These are phyloP conservation scores for Phaffomyces antillensis DNA, from an alignment of 805 yeast species.

Conservation along the genomic window DNA sequence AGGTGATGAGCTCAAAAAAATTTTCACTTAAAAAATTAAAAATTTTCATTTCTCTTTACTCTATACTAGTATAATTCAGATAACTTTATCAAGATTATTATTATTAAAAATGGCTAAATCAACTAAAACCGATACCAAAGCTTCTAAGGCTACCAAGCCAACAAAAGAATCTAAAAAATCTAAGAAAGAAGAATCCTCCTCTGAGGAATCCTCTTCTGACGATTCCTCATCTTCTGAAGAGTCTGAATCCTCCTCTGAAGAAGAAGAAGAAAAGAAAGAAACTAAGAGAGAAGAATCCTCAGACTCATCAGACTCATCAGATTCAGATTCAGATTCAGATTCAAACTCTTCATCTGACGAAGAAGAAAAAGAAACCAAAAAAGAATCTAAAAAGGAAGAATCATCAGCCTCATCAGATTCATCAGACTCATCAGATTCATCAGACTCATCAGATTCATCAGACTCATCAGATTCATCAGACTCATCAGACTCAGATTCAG, in stretches of 20 bases:
- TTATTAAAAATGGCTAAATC: constrained; percentile 18
- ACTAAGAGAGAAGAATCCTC: constrained; percentile 13
- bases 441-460: constrained; percentile 4
- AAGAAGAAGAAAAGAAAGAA: constrained; percentile 4
- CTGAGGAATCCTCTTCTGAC: constrained; percentile 11
- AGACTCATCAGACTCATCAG: constrained; percentile 10
- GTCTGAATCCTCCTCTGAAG: constrained; percentile 11
- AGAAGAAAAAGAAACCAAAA: constrained; percentile 12
- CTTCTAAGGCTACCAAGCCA: constrained; percentile 20
- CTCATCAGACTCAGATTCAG: background rate
- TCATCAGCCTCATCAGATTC: constrained; percentile 16
- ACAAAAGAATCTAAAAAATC: constrained; percentile 14
- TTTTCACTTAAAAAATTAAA: background rate
- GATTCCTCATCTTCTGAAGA: constrained; percentile 16
- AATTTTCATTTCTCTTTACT: background rate
- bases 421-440: constrained; percentile 2
- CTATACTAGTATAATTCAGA: background rate
- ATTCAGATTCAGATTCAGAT: background rate
- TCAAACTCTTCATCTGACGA: constrained; percentile 10
- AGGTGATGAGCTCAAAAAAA: background rate
- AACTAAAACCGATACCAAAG: constrained; percentile 10
- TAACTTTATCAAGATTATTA: background rate
- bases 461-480: constrained; percentile 17
- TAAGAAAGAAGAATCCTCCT: constrained; percentile 22
- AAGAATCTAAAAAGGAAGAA: constrained; percentile 8